Conservation (phyloP, 2,329 filamentous ascomycete species). For the Neofusicoccum umdonicola region DNA sequence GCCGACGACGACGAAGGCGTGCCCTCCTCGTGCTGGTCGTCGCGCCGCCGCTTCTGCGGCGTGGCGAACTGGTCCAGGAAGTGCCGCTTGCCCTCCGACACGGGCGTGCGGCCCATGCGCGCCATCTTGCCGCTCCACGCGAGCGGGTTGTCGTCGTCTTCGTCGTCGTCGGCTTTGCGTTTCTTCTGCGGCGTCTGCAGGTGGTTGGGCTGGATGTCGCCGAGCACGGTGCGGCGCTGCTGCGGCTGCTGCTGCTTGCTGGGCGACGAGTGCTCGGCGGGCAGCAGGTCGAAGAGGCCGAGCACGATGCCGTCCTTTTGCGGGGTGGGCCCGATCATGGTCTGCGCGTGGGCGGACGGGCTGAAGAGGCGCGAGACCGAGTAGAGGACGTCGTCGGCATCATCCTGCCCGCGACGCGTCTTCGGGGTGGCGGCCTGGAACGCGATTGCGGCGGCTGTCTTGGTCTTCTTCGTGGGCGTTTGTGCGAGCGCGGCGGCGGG, state of each 20-base stretch:
- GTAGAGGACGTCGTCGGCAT: constrained; percentile 36
- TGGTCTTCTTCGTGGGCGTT: constrained; percentile 31
- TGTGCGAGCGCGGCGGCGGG: neutral
- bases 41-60: constrained; percentile 50
- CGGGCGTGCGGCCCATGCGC: constrained; percentile 45
- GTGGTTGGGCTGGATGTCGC: constrained; percentile 30
- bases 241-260: constrained; percentile 27
- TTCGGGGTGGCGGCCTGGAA: neutral
- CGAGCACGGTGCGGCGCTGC: constrained; percentile 25
- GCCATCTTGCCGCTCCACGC: constrained; percentile 28
- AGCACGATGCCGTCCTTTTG: constrained; percentile 75
- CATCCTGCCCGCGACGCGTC: constrained; percentile 32
- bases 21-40: too few relatives aligned
- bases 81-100: constrained; percentile 59
- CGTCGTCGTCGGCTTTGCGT: constrained; percentile 6
- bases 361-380: constrained; percentile 60
- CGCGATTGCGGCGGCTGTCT: neutral
- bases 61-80: constrained; percentile 64
- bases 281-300: constrained; percentile 72
- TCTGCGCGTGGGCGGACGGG: constrained; percentile 37
- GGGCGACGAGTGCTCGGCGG: constrained; percentile 42
- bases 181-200: constrained; percentile 41
- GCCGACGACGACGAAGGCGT: constrained; percentile 14
- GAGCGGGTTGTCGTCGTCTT: constrained; percentile 25
- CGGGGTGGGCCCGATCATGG: constrained; percentile 68